Base-by-base conservation (phyloP, 306 rosid species). In the Coriaria nepalensis region DNA sequence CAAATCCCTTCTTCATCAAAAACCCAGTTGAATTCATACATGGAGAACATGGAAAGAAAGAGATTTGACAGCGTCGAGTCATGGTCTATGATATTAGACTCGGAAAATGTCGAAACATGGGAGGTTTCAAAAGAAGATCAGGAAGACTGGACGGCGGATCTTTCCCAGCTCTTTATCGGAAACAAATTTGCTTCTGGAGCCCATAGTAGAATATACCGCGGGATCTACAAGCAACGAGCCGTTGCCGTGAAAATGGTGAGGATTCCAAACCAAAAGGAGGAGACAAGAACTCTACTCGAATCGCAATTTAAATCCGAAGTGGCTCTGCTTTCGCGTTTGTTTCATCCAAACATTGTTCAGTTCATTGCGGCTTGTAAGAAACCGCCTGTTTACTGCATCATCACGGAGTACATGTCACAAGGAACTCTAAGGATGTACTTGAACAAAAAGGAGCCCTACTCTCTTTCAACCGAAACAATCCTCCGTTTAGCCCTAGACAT, bases 181-280 rank as follows among this genome's bases (percentile, higher is more conserved):
- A 88, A 83, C 82, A 88, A 88, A 63, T 88, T 88, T 15, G 96
- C 95, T 0, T 88, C 96, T 0, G 96, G 95, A 34, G 96, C 96
- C 40, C 93, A 88, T 37, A 88, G 96, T 64, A 40, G 96, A 13
- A 88, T 88, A 40, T 88, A 88, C 69, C 83, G 96, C 15, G 96
- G 96, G 45, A 88, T 88, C 65, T 88, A 88, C 77, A 88, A 78
- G 78, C 96, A 88, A 72, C 69, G 90, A 70, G 96, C 96, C 2
- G 96, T 88, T 44, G 96, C 96, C 49, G 96, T 88, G 33, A 88
- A 88, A 75, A 88, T 88, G 96, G 96, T 88, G 41, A 76, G 96
- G 44, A 78, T 88, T 62, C 96, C 96, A 51, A 72, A 60, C 48
- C 95, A 81, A 76, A 36, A 68, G 13, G 86, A 73, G 46, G 95